A percentile compares a stretch with the other conserved stretches of the same genome.
Evolutionary conservation across 1,139 yeast species (phyloP).

Genomic region (Scheffersomyces parashehatae): DNA sequence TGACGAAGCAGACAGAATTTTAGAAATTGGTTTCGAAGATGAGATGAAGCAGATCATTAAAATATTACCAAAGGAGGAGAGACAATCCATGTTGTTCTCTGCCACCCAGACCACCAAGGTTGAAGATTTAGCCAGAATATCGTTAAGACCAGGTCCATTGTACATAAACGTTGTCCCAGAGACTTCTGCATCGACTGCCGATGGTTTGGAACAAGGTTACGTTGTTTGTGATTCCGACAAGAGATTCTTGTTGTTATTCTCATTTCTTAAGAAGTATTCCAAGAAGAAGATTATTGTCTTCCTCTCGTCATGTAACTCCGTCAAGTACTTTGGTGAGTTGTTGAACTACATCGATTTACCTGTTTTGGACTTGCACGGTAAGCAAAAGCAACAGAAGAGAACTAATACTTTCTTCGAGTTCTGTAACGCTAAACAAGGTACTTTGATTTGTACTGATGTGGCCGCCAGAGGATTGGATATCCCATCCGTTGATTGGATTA

Average conservation of each 20-base stretch:
- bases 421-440: conserved; percentile 82
- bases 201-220: conserved; percentile 96
- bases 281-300: conserved; percentile 94
- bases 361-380: conserved; percentile 93
- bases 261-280: conserved; percentile 86
- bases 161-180: conserved; percentile 93
- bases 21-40: conserved; percentile 97
- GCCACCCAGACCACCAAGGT: conserved; percentile 99
- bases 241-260: conserved; percentile 83
- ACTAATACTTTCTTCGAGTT: conserved; percentile 97
- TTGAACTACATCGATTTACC: conserved; percentile 95
- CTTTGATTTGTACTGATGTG: conserved; percentile 30
- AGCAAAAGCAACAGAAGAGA: conserved; percentile 97
- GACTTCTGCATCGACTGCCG: conserved; percentile 84
- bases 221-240: conserved; percentile 97
- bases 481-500: conserved; percentile 31
- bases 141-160: conserved; percentile 91
- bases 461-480: conserved; percentile 33
- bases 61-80: conserved; percentile 87
- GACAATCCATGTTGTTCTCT: conserved; percentile 96
- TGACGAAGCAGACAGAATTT: conserved; percentile 96
- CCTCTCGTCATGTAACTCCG: conserved; percentile 94
- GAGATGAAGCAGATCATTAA: conserved; percentile 97
- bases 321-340: conserved; percentile 91
- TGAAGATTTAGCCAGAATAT: conserved; percentile 95